Evolutionary conservation across 805 yeast species (phyloP), one percentile per base, ranked within the genome.

Genomic region (Wickerhamiella azyma): DNA sequence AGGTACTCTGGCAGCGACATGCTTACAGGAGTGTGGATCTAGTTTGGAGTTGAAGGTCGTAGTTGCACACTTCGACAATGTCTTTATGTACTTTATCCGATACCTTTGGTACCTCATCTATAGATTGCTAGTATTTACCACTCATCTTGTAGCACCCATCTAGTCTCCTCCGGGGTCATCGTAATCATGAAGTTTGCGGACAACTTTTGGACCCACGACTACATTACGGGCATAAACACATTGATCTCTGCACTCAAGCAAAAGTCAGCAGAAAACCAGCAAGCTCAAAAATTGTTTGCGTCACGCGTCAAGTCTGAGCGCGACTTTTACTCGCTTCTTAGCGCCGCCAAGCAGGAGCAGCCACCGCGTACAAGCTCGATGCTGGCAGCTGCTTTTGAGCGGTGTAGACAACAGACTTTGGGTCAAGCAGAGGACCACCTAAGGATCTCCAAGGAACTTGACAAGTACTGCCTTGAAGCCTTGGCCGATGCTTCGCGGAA

Each of bases 191-290:
- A 53, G 57, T 55, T 61, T 46, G 53, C 50, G 29, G 49, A 54
- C 29, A 41, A 51, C 30, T 63, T 63, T 52, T 60, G 66, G 66
- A 49, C 66, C 8, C 60, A 58, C 38, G 66, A 61, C 51, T 59
- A 63, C 45, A 35, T 47, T 26, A 39, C 57, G 28, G 70, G 70
- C 8, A 52, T 66, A 16, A 51, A 54, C 21, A 57, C 62, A 29
- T 56, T 67, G 26, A 54, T 63, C 77, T 79, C 57, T 74, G 73
- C 26, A 4, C 41, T 45, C 2, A 26, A 35, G 14, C 10, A 56
- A 52, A 89, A 88, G 0, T 69, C 79, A 47, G 66, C 64, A 28
- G 89, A 83, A 58, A 79, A 80, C 59, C 75, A 74, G 32, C 80
- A 80, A 58, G 75, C 79, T 52, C 66, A 81, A 8, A 67, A 66